Base-by-base conservation (phyloP, 2,329 filamentous ascomycete species). In the Fusarium sp. region DNA sequence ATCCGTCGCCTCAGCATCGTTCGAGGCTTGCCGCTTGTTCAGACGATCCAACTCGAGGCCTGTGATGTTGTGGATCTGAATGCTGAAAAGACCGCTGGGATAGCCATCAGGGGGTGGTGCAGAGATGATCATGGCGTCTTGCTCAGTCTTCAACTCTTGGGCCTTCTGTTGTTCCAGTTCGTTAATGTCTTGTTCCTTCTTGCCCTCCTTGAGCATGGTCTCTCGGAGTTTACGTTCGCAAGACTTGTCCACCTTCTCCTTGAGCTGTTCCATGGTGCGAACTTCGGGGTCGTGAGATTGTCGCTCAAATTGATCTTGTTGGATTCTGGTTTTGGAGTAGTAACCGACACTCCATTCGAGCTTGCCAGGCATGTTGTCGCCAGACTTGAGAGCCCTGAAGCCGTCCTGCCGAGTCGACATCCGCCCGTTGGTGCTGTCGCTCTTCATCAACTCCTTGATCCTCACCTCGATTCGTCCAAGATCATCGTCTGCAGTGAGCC, bases 11-110 rank as follows among this genome's bases (percentile, higher is more conserved):
- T 86, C 87, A 6, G 82, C 82, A 1, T 87, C 85, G 22, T 85
- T 83, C 48, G 77, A 73, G n/a, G 84, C 85, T 29, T 86, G 84
- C 43, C 87, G 81, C 78, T 92, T 92, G 78, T 89, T 91, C 9
- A 90, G 83, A 13, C 85, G 85, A 69, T 91, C 87, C 5, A 93
- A 82, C 73, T 93, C 90, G 2, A 94, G 85, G 0, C 92, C 91
- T 0, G 90, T 92, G 61, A 94, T 93, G 74, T 94, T 92, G 78
- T 94, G 92, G 61, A 94, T 90, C 68, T 93, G 91, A 50, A 94
- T 86, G 72, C 90, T 90, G 35, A 95, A 86, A 18, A 95, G 87
- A 2, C 93, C 93, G 22, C 89, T 92, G 0, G 89, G 89, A 66
- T 89, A 91, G 0, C 88, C 86, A 3, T 88, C 80, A 5, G 90